phyloP scores from a whole-genome alignment of 805 yeast species.

The Ogataea kodamae region DNA sequence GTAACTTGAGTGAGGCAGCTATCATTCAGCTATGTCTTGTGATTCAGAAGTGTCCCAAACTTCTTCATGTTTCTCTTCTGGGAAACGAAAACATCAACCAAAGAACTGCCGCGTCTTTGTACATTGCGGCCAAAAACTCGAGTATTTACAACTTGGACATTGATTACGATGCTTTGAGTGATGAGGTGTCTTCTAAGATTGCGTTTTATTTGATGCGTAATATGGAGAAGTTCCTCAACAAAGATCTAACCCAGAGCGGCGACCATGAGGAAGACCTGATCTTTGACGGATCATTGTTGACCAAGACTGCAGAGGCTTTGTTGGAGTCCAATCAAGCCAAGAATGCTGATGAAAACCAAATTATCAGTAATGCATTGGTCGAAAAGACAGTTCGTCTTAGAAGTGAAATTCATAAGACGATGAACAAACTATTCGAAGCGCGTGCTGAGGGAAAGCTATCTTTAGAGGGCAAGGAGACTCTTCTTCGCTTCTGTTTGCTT shows the following conservation, averaged over 20 bases:
- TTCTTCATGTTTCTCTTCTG: conserved; percentile 51
- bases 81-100: conserved; percentile 47
- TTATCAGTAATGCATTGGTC: conserved; percentile 47
- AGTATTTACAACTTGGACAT: conserved; percentile 50
- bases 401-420: conserved; percentile 48
- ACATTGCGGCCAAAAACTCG: conserved; percentile 46
- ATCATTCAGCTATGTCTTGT: conserved; percentile 47
- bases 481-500: conserved; percentile 49
- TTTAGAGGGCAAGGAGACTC: conserved; percentile 52
- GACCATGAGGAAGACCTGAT: conserved; percentile 53
- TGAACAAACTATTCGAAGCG: conserved; percentile 46
- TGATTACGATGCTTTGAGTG: conserved; percentile 50
- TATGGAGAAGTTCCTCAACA: conserved; percentile 45
- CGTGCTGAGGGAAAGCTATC: conserved; percentile 46
- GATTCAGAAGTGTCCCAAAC: conserved; percentile 43
- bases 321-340: conserved; percentile 38
- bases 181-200: conserved; percentile 49
- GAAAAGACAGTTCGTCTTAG: conserved; percentile 49
- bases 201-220: conserved; percentile 57
- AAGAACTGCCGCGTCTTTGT: conserved; percentile 46
- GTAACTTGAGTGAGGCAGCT: conserved; percentile 44
- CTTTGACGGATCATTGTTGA: conserved; percentile 71
- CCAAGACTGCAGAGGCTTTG: conserved; percentile 69
- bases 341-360: conserved; percentile 37
- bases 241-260: conserved; percentile 23